Percentiles rank a stretch among this genome's conserved stretches.
phyloP scores from a whole-genome alignment of 768 basidiomycete genomes.

The Russula emetica region DNA sequence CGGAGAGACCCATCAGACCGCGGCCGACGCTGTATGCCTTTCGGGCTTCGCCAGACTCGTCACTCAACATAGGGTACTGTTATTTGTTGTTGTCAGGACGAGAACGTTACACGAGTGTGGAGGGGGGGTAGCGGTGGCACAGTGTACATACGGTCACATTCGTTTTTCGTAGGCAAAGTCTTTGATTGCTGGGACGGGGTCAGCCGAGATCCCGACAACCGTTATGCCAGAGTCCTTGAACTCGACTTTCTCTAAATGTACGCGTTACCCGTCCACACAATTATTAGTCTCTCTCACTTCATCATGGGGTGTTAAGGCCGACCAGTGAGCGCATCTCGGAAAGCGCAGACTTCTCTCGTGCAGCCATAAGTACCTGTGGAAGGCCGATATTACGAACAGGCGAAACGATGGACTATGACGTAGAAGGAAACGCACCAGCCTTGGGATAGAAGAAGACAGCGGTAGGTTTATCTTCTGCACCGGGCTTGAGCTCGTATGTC shows the following conservation, averaged over 20 bases:
- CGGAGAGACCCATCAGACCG: constrained; percentile 59
- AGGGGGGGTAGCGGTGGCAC: not conserved
- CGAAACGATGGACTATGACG: not conserved
- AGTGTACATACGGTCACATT: constrained; percentile 51
- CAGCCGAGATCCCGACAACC: constrained; percentile 71
- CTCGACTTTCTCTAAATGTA: constrained; percentile 49
- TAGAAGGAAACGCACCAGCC: constrained; percentile 46
- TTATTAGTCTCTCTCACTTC: not conserved
- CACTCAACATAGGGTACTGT: constrained; percentile 78
- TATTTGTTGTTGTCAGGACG: not conserved
- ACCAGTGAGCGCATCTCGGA: constrained; percentile 75
- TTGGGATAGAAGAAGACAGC: constrained; percentile 78
- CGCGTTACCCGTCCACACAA: not conserved
- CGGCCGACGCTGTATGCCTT: constrained; percentile 64
- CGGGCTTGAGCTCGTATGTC: constrained; percentile 56
- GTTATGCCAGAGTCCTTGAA: constrained; percentile 62
- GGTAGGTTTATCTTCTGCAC: constrained; percentile 52
- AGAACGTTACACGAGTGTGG: not conserved
- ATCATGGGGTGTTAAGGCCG: constrained; percentile 26
- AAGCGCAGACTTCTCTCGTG: constrained; percentile 77
- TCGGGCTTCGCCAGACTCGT: constrained; percentile 55
- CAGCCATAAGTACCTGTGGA: constrained; percentile 64
- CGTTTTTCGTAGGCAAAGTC: constrained; percentile 67
- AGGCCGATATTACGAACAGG: not conserved
- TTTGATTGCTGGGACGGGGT: constrained; percentile 69